Percentiles rank a stretch among this genome's conserved stretches.
phyloP scores from a whole-genome alignment of 768 basidiomycete species.

The Ramaria sp. region DNA sequence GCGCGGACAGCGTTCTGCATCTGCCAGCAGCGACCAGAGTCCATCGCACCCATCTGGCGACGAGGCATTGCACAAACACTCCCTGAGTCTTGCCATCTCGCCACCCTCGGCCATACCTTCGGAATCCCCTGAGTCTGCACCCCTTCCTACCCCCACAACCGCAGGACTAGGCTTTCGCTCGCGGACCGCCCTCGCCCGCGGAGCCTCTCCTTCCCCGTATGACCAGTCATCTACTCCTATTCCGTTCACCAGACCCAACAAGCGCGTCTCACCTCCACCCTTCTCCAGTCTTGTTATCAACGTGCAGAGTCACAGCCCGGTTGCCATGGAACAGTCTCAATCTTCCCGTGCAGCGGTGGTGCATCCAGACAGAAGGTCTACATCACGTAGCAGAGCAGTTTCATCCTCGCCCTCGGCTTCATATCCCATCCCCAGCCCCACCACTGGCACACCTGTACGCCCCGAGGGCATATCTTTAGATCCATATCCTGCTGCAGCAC shows the following conservation, averaged over 20 bases:
- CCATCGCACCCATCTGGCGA: not conserved
- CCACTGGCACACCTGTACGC: no score
- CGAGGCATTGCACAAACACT: not conserved
- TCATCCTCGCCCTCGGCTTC: no score
- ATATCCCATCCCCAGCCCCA: no score
- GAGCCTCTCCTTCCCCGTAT: not conserved
- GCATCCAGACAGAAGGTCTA: no score
- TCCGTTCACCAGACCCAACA: not conserved
- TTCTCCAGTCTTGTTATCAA: constrained; percentile 1
- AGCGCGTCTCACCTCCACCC: constrained; percentile 6
- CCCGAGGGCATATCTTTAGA: not conserved
- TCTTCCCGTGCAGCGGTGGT: no score
- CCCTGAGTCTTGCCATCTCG: not conserved
- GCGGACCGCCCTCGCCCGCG: not conserved
- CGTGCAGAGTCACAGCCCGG: not conserved
- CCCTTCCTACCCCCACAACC: not conserved
- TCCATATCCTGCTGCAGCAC: not conserved
- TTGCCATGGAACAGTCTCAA: not conserved
- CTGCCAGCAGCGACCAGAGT: not conserved
- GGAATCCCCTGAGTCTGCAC: not conserved
- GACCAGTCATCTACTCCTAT: constrained; percentile 4
- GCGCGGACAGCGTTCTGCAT: constrained; percentile 1
- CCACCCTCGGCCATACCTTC: not conserved
- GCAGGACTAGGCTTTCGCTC: not conserved
- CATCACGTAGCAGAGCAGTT: no score